These are phyloP conservation scores for Solanum neorickii DNA, from an alignment of 257 asterid genomes.

Conservation along the genomic window DNA sequence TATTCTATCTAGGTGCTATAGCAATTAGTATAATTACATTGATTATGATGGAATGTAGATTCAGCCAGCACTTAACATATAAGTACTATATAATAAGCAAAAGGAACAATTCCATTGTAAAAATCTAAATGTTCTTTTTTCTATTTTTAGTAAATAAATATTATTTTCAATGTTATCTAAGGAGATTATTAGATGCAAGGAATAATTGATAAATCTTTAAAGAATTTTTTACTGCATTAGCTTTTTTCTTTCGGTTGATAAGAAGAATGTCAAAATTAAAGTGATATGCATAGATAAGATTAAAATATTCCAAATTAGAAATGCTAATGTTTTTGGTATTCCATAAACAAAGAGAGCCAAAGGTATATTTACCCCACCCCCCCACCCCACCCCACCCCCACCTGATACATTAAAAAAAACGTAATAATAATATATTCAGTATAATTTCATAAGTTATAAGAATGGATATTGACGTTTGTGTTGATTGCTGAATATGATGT, in stretches of 20 bases:
- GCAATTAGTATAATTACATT: neutral
- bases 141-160: neutral
- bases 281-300: neutral
- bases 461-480: no score
- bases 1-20: neutral
- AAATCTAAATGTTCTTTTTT: neutral
- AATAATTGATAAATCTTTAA: neutral
- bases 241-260: neutral
- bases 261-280: conserved; percentile 5
- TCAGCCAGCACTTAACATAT: neutral
- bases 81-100: neutral
- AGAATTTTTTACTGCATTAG: neutral
- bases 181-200: neutral
- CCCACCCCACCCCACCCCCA: no score
- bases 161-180: neutral
- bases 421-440: neutral
- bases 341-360: neutral
- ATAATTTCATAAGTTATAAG: no score
- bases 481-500: no score
- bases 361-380: neutral
- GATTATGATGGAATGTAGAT: neutral
- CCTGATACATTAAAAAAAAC: neutral
- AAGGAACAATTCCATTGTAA: neutral
- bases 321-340: neutral
- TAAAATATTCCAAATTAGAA: neutral